These are phyloP conservation scores for Penicillium tannophilum DNA, from an alignment of 495 filamentous ascomycete genomes.

Conservation along the genomic window DNA sequence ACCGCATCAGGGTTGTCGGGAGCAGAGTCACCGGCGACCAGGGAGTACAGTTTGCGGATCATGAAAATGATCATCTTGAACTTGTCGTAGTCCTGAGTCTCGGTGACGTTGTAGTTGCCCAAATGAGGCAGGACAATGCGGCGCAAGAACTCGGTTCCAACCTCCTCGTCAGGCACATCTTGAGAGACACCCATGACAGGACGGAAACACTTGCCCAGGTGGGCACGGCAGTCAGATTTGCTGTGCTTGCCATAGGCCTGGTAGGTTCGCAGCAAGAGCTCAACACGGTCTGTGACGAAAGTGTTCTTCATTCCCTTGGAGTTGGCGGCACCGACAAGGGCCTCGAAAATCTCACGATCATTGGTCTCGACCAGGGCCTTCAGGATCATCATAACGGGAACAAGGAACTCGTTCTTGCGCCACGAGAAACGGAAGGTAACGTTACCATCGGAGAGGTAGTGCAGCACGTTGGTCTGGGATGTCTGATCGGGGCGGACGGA, in stretches of 20 bases:
- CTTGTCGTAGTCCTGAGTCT: slow-evolving; percentile 83
- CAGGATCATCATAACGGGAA: slow-evolving; percentile 94
- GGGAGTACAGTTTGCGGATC: slow-evolving; percentile 89
- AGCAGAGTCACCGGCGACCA: slow-evolving; percentile 89
- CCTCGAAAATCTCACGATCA: slow-evolving; percentile 93
- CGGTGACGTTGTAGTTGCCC: slow-evolving; percentile 76
- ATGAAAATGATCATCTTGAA: slow-evolving; percentile 95
- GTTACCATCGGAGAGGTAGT: slow-evolving; percentile 94
- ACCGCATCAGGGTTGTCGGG: slow-evolving; percentile 95
- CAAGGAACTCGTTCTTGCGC: slow-evolving; percentile 93
- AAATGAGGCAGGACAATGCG: slow-evolving; percentile 90
- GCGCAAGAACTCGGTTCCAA: slow-evolving; percentile 84
- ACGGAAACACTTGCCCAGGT: slow-evolving; percentile 86
- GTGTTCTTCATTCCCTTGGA: slow-evolving; percentile 82
- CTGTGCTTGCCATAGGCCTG: slow-evolving; percentile 83
- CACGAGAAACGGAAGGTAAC: slow-evolving; percentile 96
- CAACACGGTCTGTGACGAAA: slow-evolving; percentile 91
- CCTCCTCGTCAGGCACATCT: slow-evolving; percentile 82
- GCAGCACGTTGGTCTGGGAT: slow-evolving; percentile 94
- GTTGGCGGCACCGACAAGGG: slow-evolving; percentile 70
- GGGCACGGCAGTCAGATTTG: slow-evolving; percentile 73
- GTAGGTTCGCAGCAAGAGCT: slow-evolving; percentile 89
- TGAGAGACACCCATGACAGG: slow-evolving; percentile 78
- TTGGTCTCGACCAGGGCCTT: slow-evolving; percentile 96
- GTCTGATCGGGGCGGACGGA: slow-evolving; percentile 94